A percentile compares a stretch with the other conserved stretches of the same genome.
These are phyloP conservation scores for Xylaria sp. DNA, from an alignment of 2,329 filamentous ascomycete genomes.

Conservation along the genomic window DNA sequence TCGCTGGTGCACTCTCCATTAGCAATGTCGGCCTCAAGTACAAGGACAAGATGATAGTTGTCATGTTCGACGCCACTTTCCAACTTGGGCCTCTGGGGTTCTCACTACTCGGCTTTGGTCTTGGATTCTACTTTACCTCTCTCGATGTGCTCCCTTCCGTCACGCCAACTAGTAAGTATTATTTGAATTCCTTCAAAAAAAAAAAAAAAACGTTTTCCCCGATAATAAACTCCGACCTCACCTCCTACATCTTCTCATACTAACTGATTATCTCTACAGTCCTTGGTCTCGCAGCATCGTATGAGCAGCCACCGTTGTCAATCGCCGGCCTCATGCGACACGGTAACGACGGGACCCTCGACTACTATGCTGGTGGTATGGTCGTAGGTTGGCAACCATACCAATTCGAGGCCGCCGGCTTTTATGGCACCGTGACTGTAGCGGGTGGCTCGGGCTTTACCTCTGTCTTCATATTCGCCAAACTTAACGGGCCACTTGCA, in stretches of 20 bases:
- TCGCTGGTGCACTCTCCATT: slow-evolving; percentile 50
- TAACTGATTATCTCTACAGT: slow-evolving; percentile 33
- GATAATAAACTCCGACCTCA: background rate
- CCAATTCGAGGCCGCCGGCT: slow-evolving; percentile 54
- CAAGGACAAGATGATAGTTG: slow-evolving; percentile 43
- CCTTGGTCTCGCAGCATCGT: slow-evolving; percentile 50
- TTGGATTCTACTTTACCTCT: slow-evolving; percentile 44
- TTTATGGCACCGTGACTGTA: slow-evolving; percentile 49
- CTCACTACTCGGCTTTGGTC: slow-evolving; percentile 51
- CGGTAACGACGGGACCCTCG: slow-evolving; percentile 39
- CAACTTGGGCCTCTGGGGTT: slow-evolving; percentile 53
- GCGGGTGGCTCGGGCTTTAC: slow-evolving; percentile 40
- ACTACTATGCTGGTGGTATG: slow-evolving; percentile 54
- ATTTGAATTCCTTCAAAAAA: no score
- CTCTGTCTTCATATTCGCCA: slow-evolving; percentile 32
- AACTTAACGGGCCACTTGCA: slow-evolving; percentile 20
- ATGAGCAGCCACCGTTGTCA: slow-evolving; percentile 52
- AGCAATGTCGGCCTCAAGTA: slow-evolving; percentile 53
- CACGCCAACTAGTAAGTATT: slow-evolving; percentile 27
- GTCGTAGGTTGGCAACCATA: slow-evolving; percentile 52
- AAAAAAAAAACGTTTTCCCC: no score
- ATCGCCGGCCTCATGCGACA: slow-evolving; percentile 53
- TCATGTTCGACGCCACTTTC: slow-evolving; percentile 53
- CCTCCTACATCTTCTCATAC: background rate
- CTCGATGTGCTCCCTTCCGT: slow-evolving; percentile 31